Percentiles rank a stretch among this genome's conserved stretches.
Conservation (phyloP, 805 yeast species). For the Cyberlindnera euphorbiiphila region DNA sequence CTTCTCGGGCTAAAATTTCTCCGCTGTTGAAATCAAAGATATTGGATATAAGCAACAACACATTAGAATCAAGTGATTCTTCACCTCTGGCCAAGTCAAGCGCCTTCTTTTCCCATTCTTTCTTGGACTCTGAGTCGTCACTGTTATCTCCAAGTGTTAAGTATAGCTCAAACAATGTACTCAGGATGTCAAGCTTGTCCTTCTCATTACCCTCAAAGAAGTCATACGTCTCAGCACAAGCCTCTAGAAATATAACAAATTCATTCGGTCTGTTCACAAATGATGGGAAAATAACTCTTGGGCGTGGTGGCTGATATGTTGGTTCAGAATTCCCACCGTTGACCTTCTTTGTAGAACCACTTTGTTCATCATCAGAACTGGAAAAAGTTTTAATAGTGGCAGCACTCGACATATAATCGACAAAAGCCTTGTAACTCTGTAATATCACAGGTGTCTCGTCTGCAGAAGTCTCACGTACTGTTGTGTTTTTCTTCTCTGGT, state of each 20-base stretch:
- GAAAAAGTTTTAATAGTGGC: slow-evolving; percentile 24
- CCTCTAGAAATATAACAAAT: slow-evolving; percentile 89
- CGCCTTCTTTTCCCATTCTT: slow-evolving; percentile 68
- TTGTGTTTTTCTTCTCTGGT: slow-evolving; percentile 34
- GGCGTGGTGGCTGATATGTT: slow-evolving; percentile 88
- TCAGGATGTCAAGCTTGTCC: slow-evolving; percentile 69
- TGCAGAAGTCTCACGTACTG: slow-evolving; percentile 15
- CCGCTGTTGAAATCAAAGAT: slow-evolving; percentile 48
- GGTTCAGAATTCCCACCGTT: slow-evolving; percentile 32
- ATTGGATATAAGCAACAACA: slow-evolving; percentile 41
- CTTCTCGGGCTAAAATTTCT: slow-evolving; percentile 35
- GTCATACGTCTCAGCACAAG: slow-evolving; percentile 77
- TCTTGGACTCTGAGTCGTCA: slow-evolving; percentile 33
- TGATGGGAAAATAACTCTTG: slow-evolving; percentile 79
- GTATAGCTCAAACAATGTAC: slow-evolving; percentile 81
- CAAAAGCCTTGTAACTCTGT: slow-evolving; percentile 55
- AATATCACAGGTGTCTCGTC: slow-evolving; percentile 29
- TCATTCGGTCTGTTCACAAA: slow-evolving; percentile 84
- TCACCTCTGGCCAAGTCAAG: slow-evolving; percentile 42
- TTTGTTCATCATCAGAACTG: slow-evolving; percentile 14
- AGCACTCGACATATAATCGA: slow-evolving; percentile 45
- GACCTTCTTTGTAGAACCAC: slow-evolving; percentile 4
- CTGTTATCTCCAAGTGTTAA: slow-evolving; percentile 49
- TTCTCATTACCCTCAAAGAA: slow-evolving; percentile 62
- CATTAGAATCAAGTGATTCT: slow-evolving; percentile 49